These are phyloP conservation scores for Podaxis sp. DNA, from an alignment of 768 basidiomycete genomes.

Conservation along the genomic window DNA sequence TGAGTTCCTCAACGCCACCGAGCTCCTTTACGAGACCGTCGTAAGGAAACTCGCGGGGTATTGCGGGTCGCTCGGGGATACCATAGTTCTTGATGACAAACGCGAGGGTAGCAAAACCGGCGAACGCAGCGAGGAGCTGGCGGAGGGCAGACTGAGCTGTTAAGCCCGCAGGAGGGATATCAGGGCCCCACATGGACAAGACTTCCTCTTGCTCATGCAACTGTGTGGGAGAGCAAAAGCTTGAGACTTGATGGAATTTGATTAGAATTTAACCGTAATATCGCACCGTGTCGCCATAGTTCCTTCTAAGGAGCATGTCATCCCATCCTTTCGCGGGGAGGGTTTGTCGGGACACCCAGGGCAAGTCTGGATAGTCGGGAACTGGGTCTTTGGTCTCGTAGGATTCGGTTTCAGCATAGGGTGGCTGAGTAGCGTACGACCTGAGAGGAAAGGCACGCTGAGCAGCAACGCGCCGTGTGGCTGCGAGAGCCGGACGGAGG, in stretches of 20 bases:
- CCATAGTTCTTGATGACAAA: slow-evolving; percentile 53
- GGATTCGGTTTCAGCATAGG: not conserved
- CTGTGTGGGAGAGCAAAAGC: slow-evolving; percentile 33
- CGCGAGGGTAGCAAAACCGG: slow-evolving; percentile 65
- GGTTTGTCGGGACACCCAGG: slow-evolving; percentile 62
- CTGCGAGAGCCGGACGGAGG: slow-evolving; percentile 36
- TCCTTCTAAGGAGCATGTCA: slow-evolving; percentile 72
- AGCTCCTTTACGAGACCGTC: slow-evolving; percentile 74
- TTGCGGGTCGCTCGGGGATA: slow-evolving; percentile 59
- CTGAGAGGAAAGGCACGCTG: slow-evolving; percentile 19
- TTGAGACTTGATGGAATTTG: not conserved
- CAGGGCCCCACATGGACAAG: slow-evolving; percentile 86
- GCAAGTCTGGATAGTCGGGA: slow-evolving; percentile 78
- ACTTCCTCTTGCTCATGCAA: slow-evolving; percentile 80
- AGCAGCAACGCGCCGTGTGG: slow-evolving; percentile 18
- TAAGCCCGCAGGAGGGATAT: slow-evolving; percentile 61
- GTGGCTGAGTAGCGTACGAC: slow-evolving; percentile 31
- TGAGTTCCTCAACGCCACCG: slow-evolving; percentile 76
- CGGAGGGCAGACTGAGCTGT: slow-evolving; percentile 47
- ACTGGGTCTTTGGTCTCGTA: slow-evolving; percentile 40
- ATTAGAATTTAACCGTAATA: slow-evolving; percentile 1
- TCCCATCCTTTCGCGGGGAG: slow-evolving; percentile 70
- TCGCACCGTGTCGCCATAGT: slow-evolving; percentile 74
- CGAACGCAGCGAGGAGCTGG: slow-evolving; percentile 60
- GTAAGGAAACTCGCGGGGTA: slow-evolving; percentile 76